Conservation (phyloP, 306 rosid genomes). For the Quercus ilex region DNA sequence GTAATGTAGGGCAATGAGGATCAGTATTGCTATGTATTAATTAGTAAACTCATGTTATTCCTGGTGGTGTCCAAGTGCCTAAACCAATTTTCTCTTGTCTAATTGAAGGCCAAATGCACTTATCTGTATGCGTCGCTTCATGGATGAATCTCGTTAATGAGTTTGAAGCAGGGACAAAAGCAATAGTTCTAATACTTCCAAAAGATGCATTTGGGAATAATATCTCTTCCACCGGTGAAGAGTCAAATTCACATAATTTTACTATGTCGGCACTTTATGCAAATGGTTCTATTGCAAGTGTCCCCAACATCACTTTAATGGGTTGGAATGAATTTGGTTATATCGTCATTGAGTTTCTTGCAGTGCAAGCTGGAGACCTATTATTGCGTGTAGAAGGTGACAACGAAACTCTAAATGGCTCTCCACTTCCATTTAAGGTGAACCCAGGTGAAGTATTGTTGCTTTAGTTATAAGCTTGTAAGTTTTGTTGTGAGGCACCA, state of each 20-base stretch:
- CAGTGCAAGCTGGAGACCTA: conserved; percentile 56
- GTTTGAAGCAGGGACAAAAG: conserved; percentile 68
- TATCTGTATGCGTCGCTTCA: conserved; percentile 66
- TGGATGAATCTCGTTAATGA: conserved; percentile 61
- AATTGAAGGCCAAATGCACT: conserved; percentile 57
- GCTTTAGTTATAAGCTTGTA: neutral
- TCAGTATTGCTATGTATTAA: neutral
- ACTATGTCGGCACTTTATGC: conserved; percentile 36
- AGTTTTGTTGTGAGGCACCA: neutral
- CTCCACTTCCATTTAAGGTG: conserved; percentile 69
- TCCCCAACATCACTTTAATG: conserved; percentile 42
- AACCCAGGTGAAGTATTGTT: conserved; percentile 59
- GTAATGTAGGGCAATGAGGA: neutral
- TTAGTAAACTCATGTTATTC: neutral
- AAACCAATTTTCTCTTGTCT: conserved; percentile 10
- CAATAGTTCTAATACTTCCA: conserved; percentile 52
- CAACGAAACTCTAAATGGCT: conserved; percentile 61
- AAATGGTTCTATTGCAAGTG: conserved; percentile 51
- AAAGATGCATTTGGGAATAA: conserved; percentile 89
- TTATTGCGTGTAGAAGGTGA: conserved; percentile 53
- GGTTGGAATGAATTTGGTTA: conserved; percentile 74
- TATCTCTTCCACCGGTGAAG: conserved; percentile 44
- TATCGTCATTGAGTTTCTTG: conserved; percentile 51
- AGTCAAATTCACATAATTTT: conserved; percentile 44
- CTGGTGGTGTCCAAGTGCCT: neutral